Percentiles rank a stretch among this genome's conserved stretches.
These are phyloP conservation scores for Dryadomyces quercivorus DNA, from an alignment of 2,329 filamentous ascomycete species.

Conservation along the genomic window DNA sequence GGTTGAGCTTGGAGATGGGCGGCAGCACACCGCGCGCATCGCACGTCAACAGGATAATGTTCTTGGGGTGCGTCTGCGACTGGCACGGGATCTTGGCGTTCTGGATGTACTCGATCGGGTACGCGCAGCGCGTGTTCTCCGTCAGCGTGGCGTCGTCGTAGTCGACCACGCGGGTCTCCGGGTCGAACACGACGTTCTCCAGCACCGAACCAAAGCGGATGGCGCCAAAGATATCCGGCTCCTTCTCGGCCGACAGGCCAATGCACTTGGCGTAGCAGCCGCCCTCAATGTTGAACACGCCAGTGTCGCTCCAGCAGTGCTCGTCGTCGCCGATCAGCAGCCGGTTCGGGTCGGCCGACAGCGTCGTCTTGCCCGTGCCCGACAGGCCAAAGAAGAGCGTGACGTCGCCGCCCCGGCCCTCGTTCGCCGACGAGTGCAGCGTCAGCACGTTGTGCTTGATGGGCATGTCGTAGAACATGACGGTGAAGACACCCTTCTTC, in stretches of 20 bases:
- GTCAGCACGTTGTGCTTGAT: constrained; percentile 99
- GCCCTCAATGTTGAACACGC: constrained; percentile 99
- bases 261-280: constrained; percentile 99
- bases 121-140: constrained; percentile 88
- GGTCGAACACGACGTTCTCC: constrained; percentile 98
- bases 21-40: constrained; percentile 95
- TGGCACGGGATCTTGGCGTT: constrained; percentile 98
- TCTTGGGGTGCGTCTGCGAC: constrained; percentile 75
- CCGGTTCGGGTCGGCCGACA: constrained; percentile 94
- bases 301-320: constrained; percentile 97
- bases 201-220: constrained; percentile 95
- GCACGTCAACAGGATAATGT: constrained; percentile 97
- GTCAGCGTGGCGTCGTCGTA: constrained; percentile 93
- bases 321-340: constrained; percentile 95
- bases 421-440: constrained; percentile 95
- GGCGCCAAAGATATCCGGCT: constrained; percentile 93
- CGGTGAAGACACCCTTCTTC: constrained; percentile 98
- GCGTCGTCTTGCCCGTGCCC: constrained; percentile 95
- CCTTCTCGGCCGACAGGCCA: constrained; percentile 94
- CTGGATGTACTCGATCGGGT: constrained; percentile 97
- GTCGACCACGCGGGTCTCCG: constrained; percentile 76
- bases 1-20: constrained; percentile 92
- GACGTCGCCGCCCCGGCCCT: constrained; percentile 88
- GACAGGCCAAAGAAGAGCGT: constrained; percentile 99
- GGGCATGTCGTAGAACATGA: constrained; percentile 99